Conservation (phyloP, 176 grass and related monocot genomes). For the Tuctoria greenei region DNA sequence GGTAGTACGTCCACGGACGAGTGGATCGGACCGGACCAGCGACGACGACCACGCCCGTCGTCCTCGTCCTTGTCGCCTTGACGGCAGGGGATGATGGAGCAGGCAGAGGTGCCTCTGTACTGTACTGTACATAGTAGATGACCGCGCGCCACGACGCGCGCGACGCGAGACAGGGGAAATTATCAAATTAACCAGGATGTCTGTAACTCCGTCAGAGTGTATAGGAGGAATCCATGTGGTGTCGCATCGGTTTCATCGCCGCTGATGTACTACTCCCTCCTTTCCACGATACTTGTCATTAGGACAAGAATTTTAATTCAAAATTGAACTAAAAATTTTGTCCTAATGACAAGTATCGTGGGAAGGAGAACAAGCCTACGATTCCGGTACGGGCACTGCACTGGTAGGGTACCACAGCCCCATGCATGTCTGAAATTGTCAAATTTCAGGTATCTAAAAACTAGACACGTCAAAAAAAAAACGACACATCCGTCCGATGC, state of each 20-base stretch:
- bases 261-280: too few relatives aligned
- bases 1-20: too few relatives aligned
- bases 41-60: background rate
- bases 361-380: too few relatives aligned
- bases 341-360: too few relatives aligned
- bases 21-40: background rate
- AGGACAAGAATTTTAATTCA: too few relatives aligned
- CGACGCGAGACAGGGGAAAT: background rate
- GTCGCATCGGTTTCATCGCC: background rate
- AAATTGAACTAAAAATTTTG: too few relatives aligned
- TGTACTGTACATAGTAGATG: constrained; percentile 27
- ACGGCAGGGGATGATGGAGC: background rate
- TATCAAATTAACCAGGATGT: background rate
- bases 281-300: too few relatives aligned
- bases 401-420: too few relatives aligned
- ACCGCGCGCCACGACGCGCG: background rate
- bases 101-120: background rate
- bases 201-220: constrained; percentile 22
- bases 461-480: too few relatives aligned
- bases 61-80: background rate
- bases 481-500: background rate
- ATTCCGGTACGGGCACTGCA: background rate
- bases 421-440: too few relatives aligned
- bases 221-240: background rate
- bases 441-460: too few relatives aligned